phyloP scores from a whole-genome alignment of 1,284 basidiomycete species.

The Coniophora puteana region DNA sequence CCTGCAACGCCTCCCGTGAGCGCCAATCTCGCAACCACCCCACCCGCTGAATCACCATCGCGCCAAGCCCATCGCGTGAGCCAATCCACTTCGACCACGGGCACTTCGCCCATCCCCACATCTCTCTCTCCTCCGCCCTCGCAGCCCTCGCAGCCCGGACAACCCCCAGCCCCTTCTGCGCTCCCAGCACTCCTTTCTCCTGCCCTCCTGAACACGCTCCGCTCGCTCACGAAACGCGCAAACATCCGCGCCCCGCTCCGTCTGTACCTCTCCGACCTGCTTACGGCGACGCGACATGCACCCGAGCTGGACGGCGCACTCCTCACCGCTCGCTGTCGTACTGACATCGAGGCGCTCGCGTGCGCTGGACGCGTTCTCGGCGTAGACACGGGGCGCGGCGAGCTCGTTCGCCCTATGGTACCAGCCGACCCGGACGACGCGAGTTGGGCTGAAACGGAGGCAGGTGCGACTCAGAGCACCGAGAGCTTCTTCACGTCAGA shows the following conservation, averaged over 20 bases:
- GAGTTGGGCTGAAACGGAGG: not conserved
- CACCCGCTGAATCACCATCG: conserved; percentile 11
- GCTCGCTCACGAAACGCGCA: conserved; percentile 33
- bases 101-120: no score
- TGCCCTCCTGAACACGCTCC: conserved; percentile 32
- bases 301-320: conserved; percentile 65
- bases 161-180: no score
- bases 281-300: conserved; percentile 70
- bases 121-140: conserved; percentile 17
- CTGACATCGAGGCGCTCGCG: conserved; percentile 58
- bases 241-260: conserved; percentile 45
- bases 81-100: no score
- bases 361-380: conserved; percentile 63
- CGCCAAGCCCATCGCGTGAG: no score
- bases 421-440: conserved; percentile 1
- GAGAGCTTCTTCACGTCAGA: no score
- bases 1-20: conserved; percentile 15
- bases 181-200: conserved; percentile 33
- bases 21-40: conserved; percentile 20
- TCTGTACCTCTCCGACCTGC: conserved; percentile 68
- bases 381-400: conserved; percentile 48
- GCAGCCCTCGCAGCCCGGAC: conserved; percentile 14
- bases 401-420: no score
- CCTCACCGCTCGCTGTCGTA: conserved; percentile 53
- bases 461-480: no score